Evolutionary conservation across 2,329 filamentous ascomycete genomes (phyloP).

Genomic region (Phaeosphaeriaceae sp.): DNA sequence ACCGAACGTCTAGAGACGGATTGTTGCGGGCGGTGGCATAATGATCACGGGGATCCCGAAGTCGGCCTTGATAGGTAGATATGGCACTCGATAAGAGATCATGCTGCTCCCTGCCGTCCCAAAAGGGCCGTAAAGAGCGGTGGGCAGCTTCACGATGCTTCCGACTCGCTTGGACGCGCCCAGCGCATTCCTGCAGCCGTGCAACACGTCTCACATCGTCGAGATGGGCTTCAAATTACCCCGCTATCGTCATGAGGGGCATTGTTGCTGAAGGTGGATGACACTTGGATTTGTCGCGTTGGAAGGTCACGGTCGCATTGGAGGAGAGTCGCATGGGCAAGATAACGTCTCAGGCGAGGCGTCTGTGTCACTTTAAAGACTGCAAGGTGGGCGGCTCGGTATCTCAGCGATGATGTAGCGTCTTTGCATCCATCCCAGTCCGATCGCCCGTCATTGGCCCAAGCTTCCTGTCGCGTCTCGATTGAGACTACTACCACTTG

Average conservation of each 20-base stretch:
- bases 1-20: background rate
- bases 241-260: conserved; percentile 30
- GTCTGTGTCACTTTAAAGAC: conserved; percentile 4
- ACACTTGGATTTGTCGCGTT: conserved; percentile 25
- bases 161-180: conserved; percentile 16
- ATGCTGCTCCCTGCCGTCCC: conserved; percentile 15
- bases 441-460: conserved; percentile 38
- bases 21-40: conserved; percentile 3
- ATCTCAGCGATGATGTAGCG: conserved; percentile 20
- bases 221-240: conserved; percentile 14
- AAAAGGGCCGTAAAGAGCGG: conserved; percentile 15
- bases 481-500: conserved; percentile 7
- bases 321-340: conserved; percentile 7
- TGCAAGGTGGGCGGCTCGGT: conserved; percentile 1
- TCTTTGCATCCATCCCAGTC: conserved; percentile 13
- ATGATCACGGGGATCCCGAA: conserved; percentile 26
- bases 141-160: conserved; percentile 18
- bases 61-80: conserved; percentile 35
- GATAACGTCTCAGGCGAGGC: conserved; percentile 10
- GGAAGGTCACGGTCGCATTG: conserved; percentile 12
- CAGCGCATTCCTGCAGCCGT: background rate
- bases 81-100: conserved; percentile 39
- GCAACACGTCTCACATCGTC: conserved; percentile 1
- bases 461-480: conserved; percentile 22
- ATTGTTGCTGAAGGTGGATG: conserved; percentile 11